Evolutionary conservation across 345 rosid species (phyloP).

Genomic region (Melaleuca quinquenervia): DNA sequence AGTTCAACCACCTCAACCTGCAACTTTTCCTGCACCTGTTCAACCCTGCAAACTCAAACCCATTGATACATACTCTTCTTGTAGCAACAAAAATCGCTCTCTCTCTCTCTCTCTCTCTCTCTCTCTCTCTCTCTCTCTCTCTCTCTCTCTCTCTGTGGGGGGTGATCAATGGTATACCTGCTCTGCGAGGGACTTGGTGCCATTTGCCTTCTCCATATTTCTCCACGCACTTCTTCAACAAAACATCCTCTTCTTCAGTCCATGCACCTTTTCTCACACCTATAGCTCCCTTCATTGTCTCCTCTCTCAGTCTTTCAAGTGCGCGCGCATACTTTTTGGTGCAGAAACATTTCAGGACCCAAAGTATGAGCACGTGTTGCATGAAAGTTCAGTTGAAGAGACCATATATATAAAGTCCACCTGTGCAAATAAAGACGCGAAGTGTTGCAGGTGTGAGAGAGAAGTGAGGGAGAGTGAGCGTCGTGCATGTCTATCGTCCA

Average conservation of each 20-base stretch:
- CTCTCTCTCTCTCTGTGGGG: not conserved
- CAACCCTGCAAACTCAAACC: conserved; percentile 19
- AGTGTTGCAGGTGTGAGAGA: not conserved
- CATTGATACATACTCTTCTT: not conserved
- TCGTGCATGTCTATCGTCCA: not conserved
- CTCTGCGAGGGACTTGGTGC: conserved; percentile 27
- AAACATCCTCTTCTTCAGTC: conserved; percentile 34
- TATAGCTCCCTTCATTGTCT: not conserved
- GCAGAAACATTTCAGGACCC: not conserved
- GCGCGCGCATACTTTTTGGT: not conserved
- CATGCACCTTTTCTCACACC: conserved; percentile 27
- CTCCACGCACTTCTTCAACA: conserved; percentile 22
- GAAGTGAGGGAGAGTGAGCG: not conserved
- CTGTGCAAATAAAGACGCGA: not conserved
- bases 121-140: not conserved
- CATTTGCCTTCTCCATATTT: conserved; percentile 30
- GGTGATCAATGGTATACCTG: conserved; percentile 6
- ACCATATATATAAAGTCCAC: not conserved
- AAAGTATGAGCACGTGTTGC: not conserved
- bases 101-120: not conserved
- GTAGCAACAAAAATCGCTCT: not conserved
- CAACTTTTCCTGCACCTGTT: conserved; percentile 64
- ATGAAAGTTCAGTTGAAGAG: not conserved
- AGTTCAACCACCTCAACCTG: conserved; percentile 55
- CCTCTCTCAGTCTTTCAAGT: too few relatives aligned